These are phyloP conservation scores for Saccharomyces hybrid DNA, from an alignment of 1,139 yeast genomes.

Conservation along the genomic window DNA sequence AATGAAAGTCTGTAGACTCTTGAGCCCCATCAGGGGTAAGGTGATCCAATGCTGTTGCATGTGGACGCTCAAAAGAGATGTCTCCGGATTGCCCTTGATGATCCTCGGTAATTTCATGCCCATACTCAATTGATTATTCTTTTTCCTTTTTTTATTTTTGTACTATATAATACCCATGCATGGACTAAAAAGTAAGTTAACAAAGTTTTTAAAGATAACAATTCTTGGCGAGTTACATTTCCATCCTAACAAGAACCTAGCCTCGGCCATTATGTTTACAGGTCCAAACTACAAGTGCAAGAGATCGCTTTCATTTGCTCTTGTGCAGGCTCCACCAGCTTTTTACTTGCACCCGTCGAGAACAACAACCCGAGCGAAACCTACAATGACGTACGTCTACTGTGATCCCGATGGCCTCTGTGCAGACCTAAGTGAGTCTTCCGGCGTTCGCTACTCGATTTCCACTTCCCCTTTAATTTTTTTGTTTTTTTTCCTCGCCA, in stretches of 20 bases:
- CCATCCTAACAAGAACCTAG: too few species aligned
- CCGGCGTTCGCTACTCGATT: not conserved
- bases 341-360: too few species aligned
- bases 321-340: too few species aligned
- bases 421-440: not conserved
- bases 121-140: not conserved
- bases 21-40: constrained; percentile 31
- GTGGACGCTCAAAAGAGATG: constrained; percentile 89
- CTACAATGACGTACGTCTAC: not conserved
- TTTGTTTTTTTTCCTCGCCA: not conserved
- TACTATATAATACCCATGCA: not conserved
- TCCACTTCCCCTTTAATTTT: not conserved
- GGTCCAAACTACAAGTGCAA: too few species aligned
- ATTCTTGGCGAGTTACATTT: too few species aligned
- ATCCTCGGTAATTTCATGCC: constrained; percentile 89
- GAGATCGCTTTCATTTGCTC: not conserved
- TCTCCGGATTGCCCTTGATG: constrained; percentile 96
- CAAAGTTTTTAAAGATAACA: too few species aligned
- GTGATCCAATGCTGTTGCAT: constrained; percentile 67
- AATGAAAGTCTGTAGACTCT: constrained; percentile 50
- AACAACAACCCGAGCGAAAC: too few species aligned
- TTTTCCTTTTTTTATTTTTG: not conserved
- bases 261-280: too few species aligned
- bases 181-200: not conserved
- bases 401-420: not conserved